Conservation (phyloP, 2,329 filamentous ascomycete species). For the Paracoccidioides lutzii region DNA sequence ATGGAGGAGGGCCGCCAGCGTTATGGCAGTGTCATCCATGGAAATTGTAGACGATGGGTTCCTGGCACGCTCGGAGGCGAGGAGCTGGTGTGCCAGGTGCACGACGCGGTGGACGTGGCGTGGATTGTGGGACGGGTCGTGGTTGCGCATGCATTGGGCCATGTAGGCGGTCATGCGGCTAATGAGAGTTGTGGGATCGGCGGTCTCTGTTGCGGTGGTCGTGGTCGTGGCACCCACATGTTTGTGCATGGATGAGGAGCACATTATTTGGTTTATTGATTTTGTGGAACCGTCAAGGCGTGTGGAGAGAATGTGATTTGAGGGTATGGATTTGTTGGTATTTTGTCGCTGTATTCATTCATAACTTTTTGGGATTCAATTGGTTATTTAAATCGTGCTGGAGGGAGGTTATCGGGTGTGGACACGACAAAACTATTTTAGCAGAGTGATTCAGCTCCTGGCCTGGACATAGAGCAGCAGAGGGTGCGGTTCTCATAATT, state of each 20-base stretch:
- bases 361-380: no score
- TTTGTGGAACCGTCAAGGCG: neutral
- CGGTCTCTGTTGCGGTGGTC: neutral
- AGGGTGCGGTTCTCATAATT: no score
- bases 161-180: constrained; percentile 3
- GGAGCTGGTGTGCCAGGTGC: constrained; percentile 48
- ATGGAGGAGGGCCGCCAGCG: constrained; percentile 65
- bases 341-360: no score
- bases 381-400: no score
- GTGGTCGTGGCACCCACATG: neutral
- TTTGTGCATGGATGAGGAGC: neutral
- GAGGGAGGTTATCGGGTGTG: no score
- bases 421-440: no score
- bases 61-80: constrained; percentile 42
- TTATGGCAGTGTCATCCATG: constrained; percentile 44
- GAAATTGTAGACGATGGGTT: constrained; percentile 11
- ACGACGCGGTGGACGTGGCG: constrained; percentile 18
- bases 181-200: neutral
- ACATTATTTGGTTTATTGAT: neutral
- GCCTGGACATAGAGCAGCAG: no score
- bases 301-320: no score
- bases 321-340: no score
- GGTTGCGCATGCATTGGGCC: constrained; percentile 6
- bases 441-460: no score
- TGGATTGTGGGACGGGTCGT: constrained; percentile 66